A percentile compares a stretch with the other conserved stretches of the same genome.
Conservation (phyloP, 805 yeast genomes). For the Ogataea paraovalis region DNA sequence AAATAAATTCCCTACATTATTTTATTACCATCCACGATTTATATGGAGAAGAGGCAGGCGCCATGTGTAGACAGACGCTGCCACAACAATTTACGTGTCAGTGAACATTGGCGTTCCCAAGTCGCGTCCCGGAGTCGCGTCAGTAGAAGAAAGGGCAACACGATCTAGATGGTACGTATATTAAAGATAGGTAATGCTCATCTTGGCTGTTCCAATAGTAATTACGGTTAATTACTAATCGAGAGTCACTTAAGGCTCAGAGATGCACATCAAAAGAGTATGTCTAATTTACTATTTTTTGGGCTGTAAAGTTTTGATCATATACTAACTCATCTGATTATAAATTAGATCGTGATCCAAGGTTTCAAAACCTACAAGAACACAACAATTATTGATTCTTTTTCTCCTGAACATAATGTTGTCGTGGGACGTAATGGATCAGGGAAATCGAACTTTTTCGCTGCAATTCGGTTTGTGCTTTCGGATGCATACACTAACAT, state of each 20-base stretch:
- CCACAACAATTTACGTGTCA: background rate
- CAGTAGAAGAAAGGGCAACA: background rate
- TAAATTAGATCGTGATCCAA: constrained; percentile 61
- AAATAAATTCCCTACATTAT: too few species aligned
- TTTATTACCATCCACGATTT: too few species aligned
- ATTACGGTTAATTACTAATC: background rate
- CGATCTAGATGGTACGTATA: too few species aligned
- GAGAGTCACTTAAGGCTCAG: background rate
- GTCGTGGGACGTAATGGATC: constrained; percentile 94
- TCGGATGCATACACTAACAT: constrained; percentile 86
- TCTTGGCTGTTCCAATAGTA: background rate
- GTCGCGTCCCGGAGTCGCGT: background rate
- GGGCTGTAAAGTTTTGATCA: background rate
- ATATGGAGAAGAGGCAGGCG: too few species aligned
- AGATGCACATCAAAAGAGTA: constrained; percentile 30
- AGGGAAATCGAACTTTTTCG: constrained; percentile 92
- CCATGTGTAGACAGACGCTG: background rate
- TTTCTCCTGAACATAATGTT: constrained; percentile 82
- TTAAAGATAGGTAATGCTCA: background rate
- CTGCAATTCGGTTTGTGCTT: constrained; percentile 88
- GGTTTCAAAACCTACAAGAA: constrained; percentile 93
- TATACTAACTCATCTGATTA: constrained; percentile 3
- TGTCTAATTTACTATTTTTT: too few species aligned
- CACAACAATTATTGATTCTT: constrained; percentile 67
- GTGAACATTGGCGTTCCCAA: background rate